Evolutionary conservation across 1,284 basidiomycete species (phyloP), one percentile per base, ranked within the genome.

Genomic region (Wallemia mellicola): DNA sequence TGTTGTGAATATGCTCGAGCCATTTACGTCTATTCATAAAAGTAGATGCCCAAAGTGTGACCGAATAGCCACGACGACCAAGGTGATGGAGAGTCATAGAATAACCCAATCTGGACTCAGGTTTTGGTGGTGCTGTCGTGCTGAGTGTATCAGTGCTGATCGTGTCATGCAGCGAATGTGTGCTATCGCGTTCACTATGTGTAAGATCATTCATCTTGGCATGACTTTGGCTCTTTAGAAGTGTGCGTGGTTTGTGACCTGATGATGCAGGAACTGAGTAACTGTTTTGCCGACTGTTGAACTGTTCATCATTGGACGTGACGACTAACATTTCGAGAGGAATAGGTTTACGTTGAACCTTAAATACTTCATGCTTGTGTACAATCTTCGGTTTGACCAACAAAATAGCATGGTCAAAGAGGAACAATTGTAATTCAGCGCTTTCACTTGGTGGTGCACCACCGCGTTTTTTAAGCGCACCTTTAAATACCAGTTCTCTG

Each of bases 391-490:
- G 78, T 73, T 98, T 98, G 64, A 86, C 89, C 77, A 98, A 86
- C 56, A 99, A 73, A 59, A 99, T 72, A 0, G 91, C 91, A 71
- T 99, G 92, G 69, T 98, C 94, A 67, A 99, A 95, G 64, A 98
- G 72, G 74, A 94, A 95, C 2, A 94, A 83, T 65, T 88, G 79
- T 60, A 96, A 74, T 68, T 98, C 92, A 5, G 88, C 82, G 63
- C 75, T 82, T 66, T 86, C 85, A 65, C 80, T 80, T 64, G 82
- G 76, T 2, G 73, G 73, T 2, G 74, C 73, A 1, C 75, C 81
- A 58, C 91, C 89, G 3, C 91, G 79, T 67, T 88, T 86, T 71
- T 88, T 95, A 65, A 98, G 74, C 28, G 81, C 74, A n/a, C 89
- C 89, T 70, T 91, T 96, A 73, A 86, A 88, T 30, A 98, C 79